Conservation (phyloP, 2,329 filamentous ascomycete species). For the Stemphylium beticola region DNA sequence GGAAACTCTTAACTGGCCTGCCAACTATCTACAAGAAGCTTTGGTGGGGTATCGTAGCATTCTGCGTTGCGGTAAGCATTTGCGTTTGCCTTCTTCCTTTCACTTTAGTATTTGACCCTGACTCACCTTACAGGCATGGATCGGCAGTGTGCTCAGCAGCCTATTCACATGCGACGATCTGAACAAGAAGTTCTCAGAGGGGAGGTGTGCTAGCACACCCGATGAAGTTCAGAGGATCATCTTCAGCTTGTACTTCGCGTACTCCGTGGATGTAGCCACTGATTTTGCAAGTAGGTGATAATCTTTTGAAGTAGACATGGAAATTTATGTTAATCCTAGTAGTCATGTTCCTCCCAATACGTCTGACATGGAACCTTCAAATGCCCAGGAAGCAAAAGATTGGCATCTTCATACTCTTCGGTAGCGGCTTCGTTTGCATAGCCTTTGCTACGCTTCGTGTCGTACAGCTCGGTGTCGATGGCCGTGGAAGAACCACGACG, state of each 20-base stretch:
- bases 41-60: slow-evolving; percentile 45
- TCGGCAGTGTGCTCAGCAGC: slow-evolving; percentile 45
- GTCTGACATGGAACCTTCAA: slow-evolving; percentile 46
- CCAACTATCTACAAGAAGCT: slow-evolving; percentile 36
- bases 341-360: slow-evolving; percentile 48
- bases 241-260: slow-evolving; percentile 44
- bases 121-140: slow-evolving; percentile 33
- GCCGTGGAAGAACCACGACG: slow-evolving; percentile 20
- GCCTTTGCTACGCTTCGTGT: slow-evolving; percentile 32
- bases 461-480: slow-evolving; percentile 39
- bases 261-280: slow-evolving; percentile 43
- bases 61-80: slow-evolving; percentile 22
- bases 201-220: slow-evolving; percentile 28
- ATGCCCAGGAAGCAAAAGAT: slow-evolving; percentile 42
- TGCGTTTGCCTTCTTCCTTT: neutral
- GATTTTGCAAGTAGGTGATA: slow-evolving; percentile 38
- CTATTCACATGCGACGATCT: slow-evolving; percentile 47
- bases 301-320: neutral
- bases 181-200: slow-evolving; percentile 45
- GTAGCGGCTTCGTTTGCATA: slow-evolving; percentile 25
- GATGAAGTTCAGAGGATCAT: slow-evolving; percentile 17
- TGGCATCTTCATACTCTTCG: slow-evolving; percentile 37
- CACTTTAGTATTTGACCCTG: neutral
- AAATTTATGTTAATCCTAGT: neutral
- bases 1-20: slow-evolving; percentile 36